phyloP scores from a whole-genome alignment of 441 rosid species.

The Brassica hybrid region DNA sequence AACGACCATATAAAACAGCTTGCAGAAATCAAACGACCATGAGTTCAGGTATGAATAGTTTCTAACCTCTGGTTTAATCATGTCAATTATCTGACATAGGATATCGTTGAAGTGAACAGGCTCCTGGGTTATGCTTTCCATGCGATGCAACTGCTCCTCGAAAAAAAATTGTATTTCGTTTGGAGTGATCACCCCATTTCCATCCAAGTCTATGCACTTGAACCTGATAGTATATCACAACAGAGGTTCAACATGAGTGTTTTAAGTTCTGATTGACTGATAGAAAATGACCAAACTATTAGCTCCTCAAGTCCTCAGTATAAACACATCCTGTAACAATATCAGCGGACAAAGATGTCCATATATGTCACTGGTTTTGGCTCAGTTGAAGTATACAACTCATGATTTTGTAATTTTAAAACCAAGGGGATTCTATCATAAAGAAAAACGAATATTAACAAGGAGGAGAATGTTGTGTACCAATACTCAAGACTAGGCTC shows the following conservation, averaged over 20 bases:
- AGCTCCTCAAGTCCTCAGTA: too few relatives aligned
- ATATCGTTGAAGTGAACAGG: slow-evolving; percentile 65
- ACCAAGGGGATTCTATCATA: not conserved
- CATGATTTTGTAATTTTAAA: not conserved
- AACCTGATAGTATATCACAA: slow-evolving; percentile 51
- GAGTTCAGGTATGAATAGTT: not conserved
- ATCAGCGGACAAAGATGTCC: not conserved
- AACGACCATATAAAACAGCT: not conserved
- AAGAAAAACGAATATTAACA: not conserved
- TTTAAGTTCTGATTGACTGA: not conserved
- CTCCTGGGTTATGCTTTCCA: slow-evolving; percentile 72
- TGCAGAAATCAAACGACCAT: not conserved
- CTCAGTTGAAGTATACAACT: not conserved
- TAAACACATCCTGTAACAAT: not conserved
- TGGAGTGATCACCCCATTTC: slow-evolving; percentile 61
- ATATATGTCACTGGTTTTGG: slow-evolving; percentile 42
- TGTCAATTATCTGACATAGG: slow-evolving; percentile 68
- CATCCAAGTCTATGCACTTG: slow-evolving; percentile 71
- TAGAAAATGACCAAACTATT: too few relatives aligned
- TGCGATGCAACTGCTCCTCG: slow-evolving; percentile 72
- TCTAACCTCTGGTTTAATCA: slow-evolving; percentile 63
- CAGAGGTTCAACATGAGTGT: slow-evolving; percentile 5
- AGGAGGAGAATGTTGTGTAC: slow-evolving; percentile 44
- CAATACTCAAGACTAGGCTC: slow-evolving; percentile 99
- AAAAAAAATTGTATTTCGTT: slow-evolving; percentile 71